Evolutionary conservation across 2,329 filamentous ascomycete species (phyloP), one percentile per base, ranked within the genome.

Genomic region (Fusarium stilboides): DNA sequence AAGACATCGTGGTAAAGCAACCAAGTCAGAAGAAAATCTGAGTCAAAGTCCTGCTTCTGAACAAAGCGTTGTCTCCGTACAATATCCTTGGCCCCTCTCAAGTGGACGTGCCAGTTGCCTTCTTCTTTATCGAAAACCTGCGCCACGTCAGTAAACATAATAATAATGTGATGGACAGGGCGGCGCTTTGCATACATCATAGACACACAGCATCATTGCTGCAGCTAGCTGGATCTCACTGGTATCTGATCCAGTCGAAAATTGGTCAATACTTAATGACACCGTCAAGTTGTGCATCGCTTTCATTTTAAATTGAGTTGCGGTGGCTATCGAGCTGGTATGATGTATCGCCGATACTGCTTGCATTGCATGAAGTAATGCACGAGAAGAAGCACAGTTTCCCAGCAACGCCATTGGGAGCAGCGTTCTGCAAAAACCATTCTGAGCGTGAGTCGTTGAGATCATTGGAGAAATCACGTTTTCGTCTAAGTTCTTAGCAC

Each of bases 131-230:
- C 42, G 5, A 54, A 54, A 7, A 53, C 50, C 50, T 53, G 15
- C 9, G 6, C 8, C 4, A 26, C 3, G 9, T 53, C 12, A 53
- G 26, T 10, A 8, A 15, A 2, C 15, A 2, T 31, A 14, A 3
- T 20, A 3, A n/a, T 1, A 2, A 2, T 8, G 6, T n/a, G n/a
- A n/a, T n/a, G n/a, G n/a, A n/a, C n/a, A 13, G 17, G 4, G 6
- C 6, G 19, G 19, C 1, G 8, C 3, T 13, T 8, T 19, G 8
- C 39, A 1, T 8, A 49, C 51, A 28, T 54, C 42, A 13, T 54
- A 54, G 12, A 54, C 51, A 14, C 51, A 54, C 5, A 54, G 51
- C 51, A 54, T 54, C 51, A 54, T 54, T 6, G 49, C 51, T 14
- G 51, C 42, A 13, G 51, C 51, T 36, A 54, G 31, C 17, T 54